Evolutionary conservation across 768 basidiomycete species (phyloP), one percentile per base, ranked within the genome.

Genomic region (Mycena floridula): DNA sequence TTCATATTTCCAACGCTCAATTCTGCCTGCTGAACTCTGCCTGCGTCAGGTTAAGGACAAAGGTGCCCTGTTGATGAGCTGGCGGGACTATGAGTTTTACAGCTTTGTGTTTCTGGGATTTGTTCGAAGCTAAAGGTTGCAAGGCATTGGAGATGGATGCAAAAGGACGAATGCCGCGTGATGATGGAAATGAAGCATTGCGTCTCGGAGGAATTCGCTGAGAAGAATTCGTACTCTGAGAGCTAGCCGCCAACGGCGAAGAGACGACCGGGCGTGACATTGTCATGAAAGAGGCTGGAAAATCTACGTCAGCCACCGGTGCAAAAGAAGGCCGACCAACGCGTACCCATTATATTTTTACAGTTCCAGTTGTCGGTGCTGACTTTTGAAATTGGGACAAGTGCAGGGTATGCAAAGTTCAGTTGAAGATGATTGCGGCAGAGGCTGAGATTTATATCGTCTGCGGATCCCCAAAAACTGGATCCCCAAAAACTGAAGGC

Each of bases 41-140:
- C 59, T 89, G 89, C 0, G 89, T 89, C 46, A 92, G 73, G 62
- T 90, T 76, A 42, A 92, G 78, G 49, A 84, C 69, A 54, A 89
- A 91, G 28, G 76, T 78, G 39, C 71, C 69, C 59, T 77, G 74
- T 63, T 78, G 79, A 59, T 85, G 80, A 56, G 79, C 72, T 22
- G 89, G 86, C 8, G 86, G 84, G 59, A 88, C 76, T 46, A 92
- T 89, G 57, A 90, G 70, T 57, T 91, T 91, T 15, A 81, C 70
- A 5, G 81, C 67, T 44, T 77, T 76, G n/a, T n/a, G n/a, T n/a
- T n/a, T n/a, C n/a, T 40, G 68, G 28, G 16, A 70, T 45, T 56
- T 62, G 44, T 55, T 60, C 5, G 58, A 48, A 26, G 47, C 45
- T 26, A 60, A 42, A 16, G 62, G 65, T 42, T 60, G 63, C 30